Conservation (phyloP, 768 basidiomycete species). For the Grammothele lineata region DNA sequence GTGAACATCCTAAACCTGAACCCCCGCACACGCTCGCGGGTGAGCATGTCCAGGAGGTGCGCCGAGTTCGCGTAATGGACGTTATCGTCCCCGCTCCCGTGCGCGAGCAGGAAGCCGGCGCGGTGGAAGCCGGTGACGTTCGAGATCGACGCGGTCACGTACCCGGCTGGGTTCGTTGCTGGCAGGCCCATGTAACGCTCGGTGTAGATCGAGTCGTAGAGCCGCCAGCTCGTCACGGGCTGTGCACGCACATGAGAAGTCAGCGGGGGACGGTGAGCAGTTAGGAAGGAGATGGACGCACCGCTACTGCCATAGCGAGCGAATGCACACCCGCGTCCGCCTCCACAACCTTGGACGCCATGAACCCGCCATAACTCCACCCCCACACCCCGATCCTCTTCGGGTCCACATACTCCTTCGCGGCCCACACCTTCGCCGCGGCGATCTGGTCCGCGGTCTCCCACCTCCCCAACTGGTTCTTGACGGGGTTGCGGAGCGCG, state of each 20-base stretch:
- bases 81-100: constrained; percentile 96
- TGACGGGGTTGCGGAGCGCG: constrained; percentile 79
- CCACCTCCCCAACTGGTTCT: constrained; percentile 81
- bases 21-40: constrained; percentile 62
- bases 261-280: constrained; percentile 12
- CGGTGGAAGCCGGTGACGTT: constrained; percentile 84
- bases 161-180: constrained; percentile 74
- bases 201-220: constrained; percentile 94
- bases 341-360: constrained; percentile 91
- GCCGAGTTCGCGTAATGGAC: constrained; percentile 93
- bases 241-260: too few relatives aligned
- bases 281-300: constrained; percentile 35
- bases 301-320: constrained; percentile 87
- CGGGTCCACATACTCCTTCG: constrained; percentile 84
- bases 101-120: constrained; percentile 79
- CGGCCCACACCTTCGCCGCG: constrained; percentile 85
- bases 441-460: constrained; percentile 89
- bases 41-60: constrained; percentile 91
- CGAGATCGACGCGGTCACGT: constrained; percentile 82
- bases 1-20: constrained; percentile 96
- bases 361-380: constrained; percentile 97
- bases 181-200: constrained; percentile 96
- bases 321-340: constrained; percentile 86
- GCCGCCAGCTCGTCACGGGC: constrained; percentile 85
- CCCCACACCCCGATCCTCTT: constrained; percentile 95